Conservation (phyloP, 495 filamentous ascomycete species). For the Hypoxylon fuscum region DNA sequence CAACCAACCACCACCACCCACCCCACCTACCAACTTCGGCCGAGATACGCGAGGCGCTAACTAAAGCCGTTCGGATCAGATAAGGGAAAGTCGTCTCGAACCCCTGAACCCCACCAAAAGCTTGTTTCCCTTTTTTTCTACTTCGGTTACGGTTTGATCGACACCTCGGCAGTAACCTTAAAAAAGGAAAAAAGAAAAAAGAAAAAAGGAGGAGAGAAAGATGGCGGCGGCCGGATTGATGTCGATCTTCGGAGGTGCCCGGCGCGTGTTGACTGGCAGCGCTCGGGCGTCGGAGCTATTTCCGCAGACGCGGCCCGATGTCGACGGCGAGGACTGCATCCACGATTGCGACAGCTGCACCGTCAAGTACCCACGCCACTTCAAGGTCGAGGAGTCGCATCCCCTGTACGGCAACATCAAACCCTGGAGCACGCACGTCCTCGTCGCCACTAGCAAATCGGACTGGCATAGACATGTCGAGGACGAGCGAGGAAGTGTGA, state of each 20-base stretch:
- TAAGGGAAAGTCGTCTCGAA: slow-evolving; percentile 4
- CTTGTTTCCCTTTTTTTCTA: neutral
- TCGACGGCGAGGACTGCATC: slow-evolving; percentile 90
- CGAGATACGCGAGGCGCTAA: slow-evolving; percentile 1
- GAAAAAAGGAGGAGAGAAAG: slow-evolving; percentile 3
- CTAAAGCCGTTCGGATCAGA: slow-evolving; percentile 23
- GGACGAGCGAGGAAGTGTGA: slow-evolving; percentile 91
- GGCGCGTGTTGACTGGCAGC: slow-evolving; percentile 67
- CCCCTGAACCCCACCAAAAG: slow-evolving; percentile 15
- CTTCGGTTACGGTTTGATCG: neutral
- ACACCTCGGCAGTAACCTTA: neutral
- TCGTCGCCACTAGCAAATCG: slow-evolving; percentile 93
- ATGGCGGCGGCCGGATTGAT: slow-evolving; percentile 48
- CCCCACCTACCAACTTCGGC: slow-evolving; percentile 21
- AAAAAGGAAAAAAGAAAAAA: slow-evolving; percentile 1
- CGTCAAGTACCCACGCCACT: slow-evolving; percentile 73
- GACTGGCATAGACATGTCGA: slow-evolving; percentile 93
- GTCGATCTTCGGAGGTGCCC: slow-evolving; percentile 54
- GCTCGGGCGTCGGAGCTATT: slow-evolving; percentile 68
- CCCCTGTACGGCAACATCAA: slow-evolving; percentile 87
- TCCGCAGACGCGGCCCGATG: slow-evolving; percentile 68
- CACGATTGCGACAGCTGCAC: slow-evolving; percentile 89
- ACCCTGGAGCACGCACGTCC: slow-evolving; percentile 86
- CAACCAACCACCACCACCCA: slow-evolving; percentile 11
- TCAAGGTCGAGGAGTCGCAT: slow-evolving; percentile 79